Evolutionary conservation across 2,329 filamentous ascomycete genomes (phyloP), one percentile per base, ranked within the genome.

Genomic region (Hypoxylon sp.): DNA sequence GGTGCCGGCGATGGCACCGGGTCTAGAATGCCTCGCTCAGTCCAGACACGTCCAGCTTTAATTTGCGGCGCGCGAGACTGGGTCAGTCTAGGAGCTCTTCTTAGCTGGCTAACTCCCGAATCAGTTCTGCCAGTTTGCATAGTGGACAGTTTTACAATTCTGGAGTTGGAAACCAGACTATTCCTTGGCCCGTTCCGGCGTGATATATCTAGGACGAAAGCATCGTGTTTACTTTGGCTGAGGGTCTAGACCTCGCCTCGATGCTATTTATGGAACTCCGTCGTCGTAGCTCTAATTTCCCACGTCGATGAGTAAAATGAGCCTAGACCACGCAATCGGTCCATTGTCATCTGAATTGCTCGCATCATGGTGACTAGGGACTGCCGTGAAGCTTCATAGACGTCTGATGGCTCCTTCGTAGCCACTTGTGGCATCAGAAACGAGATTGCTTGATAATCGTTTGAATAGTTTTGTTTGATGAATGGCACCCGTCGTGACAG

Each of bases 21-120:
- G 73, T 72, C 72, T 76, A 71, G 74, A 73, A 66, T 69, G 63
- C 42, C 68, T 65, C 69, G 65, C 67, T 59, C 67, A 74, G 72
- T 75, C 75, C 73, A 75, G 75, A 71, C 24, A 27, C 59, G 68
- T 69, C 67, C 68, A 69, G 71, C 60, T 65, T 61, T 66, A 68
- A 73, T 75, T 72, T 72, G 68, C 42, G 58, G 50, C 55, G 21
- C 29, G 50, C 50, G 65, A 67, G 65, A 66, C 55, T 68, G 62
- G 54, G 47, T 62, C 48, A 50, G 44, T 64, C 59, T 50, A 56
- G 44, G 55, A 62, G 48, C 19, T 50, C 17, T 37, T 32, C 15
- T n/a, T 54, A 15, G 10, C 13, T 51, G 44, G 48, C 47, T 29
- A 35, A 11, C 11, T 21, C 47, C 15, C 35, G 11, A 65, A 50